These are phyloP conservation scores for Taphrina deformans DNA, from an alignment of 1,139 yeast species.

Conservation along the genomic window DNA sequence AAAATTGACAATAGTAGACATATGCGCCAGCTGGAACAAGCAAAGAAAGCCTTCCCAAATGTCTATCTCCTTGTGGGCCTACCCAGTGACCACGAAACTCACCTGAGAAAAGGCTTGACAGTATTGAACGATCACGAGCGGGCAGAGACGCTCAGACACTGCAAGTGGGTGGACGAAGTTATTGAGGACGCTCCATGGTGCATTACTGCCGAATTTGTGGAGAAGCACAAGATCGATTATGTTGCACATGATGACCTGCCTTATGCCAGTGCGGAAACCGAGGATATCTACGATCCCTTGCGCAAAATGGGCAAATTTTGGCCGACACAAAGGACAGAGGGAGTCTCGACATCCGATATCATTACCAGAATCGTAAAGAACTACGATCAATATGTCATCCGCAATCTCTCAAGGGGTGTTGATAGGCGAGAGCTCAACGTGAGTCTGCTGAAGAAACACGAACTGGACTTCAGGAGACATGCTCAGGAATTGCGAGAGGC, in stretches of 20 bases:
- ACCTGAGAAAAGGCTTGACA: conserved; percentile 87
- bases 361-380: conserved; percentile 92
- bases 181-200: conserved; percentile 95
- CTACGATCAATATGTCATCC: conserved; percentile 92
- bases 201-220: conserved; percentile 77
- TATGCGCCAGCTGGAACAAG: conserved; percentile 95
- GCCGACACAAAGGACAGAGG: conserved; percentile 94
- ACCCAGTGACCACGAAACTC: conserved; percentile 88
- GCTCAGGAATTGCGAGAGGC: conserved; percentile 75
- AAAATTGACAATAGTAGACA: conserved; percentile 48
- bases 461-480: conserved; percentile 87
- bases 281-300: conserved; percentile 89
- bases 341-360: conserved; percentile 92
- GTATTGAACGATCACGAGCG: conserved; percentile 86
- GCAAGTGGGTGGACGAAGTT: conserved; percentile 97
- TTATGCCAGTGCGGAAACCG: conserved; percentile 72
- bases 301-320: conserved; percentile 87
- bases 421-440: conserved; percentile 94
- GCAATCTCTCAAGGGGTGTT: conserved; percentile 97
- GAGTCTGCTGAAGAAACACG: conserved; percentile 95
- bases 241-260: conserved; percentile 98
- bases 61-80: conserved; percentile 85
- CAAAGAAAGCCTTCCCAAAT: conserved; percentile 86
- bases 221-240: conserved; percentile 80
- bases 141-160: conserved; percentile 81